phyloP scores from a whole-genome alignment of 371 early-diverging fungal species.

The Syncephalastrum contaminatum region DNA sequence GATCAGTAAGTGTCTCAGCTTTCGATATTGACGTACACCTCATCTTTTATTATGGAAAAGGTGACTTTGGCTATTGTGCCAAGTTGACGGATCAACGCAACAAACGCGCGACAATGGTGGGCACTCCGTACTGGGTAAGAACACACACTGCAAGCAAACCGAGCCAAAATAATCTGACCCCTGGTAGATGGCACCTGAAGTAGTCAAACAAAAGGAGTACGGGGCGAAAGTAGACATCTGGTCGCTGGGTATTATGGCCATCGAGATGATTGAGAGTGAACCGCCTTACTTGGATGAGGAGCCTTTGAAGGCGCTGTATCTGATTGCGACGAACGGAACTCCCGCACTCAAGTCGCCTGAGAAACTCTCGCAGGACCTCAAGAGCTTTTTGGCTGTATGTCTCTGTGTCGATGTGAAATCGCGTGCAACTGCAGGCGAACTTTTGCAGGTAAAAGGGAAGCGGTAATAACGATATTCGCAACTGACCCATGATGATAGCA shows the following conservation, averaged over 20 bases:
- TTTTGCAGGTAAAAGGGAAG: slow-evolving; percentile 55
- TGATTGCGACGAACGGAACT: slow-evolving; percentile 97
- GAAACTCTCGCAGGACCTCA: slow-evolving; percentile 76
- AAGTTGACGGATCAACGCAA: slow-evolving; percentile 80
- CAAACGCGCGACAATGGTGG: slow-evolving; percentile 95
- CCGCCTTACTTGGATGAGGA: slow-evolving; percentile 97
- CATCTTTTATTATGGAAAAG: not conserved
- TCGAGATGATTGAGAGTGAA: slow-evolving; percentile 97
- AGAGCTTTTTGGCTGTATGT: slow-evolving; percentile 85
- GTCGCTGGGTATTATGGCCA: slow-evolving; percentile 95
- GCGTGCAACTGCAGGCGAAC: slow-evolving; percentile 83
- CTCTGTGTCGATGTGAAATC: slow-evolving; percentile 88
- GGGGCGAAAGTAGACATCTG: slow-evolving; percentile 91
- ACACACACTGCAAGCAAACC: not conserved
- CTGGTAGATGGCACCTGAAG: slow-evolving; percentile 82
- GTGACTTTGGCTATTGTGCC: slow-evolving; percentile 92
- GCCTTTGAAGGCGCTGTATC: slow-evolving; percentile 90
- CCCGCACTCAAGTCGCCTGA: slow-evolving; percentile 91
- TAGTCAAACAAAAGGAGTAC: slow-evolving; percentile 90
- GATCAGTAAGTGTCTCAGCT: slow-evolving; percentile 51
- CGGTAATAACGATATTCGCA: not conserved
- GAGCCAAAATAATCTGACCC: not conserved
- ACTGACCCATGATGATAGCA: slow-evolving; percentile 34
- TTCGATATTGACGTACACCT: no score
- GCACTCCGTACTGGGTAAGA: slow-evolving; percentile 88